A percentile compares a stretch with the other conserved stretches of the same genome.
Evolutionary conservation across 208 protist genomes (phyloP).

Genomic region (Crithidia fasciculata): DNA sequence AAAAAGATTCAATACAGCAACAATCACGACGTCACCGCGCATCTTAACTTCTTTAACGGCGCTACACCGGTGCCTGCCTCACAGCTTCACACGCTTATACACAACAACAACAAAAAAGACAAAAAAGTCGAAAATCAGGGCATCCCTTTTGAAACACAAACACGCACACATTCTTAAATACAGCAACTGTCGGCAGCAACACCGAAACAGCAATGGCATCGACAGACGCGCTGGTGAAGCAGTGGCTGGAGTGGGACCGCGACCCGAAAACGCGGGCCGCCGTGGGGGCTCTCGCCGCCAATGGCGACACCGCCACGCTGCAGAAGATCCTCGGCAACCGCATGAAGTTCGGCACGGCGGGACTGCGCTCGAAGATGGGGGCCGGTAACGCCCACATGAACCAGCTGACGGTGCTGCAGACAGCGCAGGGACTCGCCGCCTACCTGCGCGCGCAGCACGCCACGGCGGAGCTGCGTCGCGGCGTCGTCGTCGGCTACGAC

Average conservation of each 20-base stretch:
- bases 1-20: not conserved
- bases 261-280: constrained; percentile 48
- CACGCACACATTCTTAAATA: not conserved
- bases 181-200: not conserved
- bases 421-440: constrained; percentile 86
- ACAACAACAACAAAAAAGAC: not conserved
- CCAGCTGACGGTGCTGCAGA: constrained; percentile 95
- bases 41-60: too few species aligned
- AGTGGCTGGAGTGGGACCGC: constrained; percentile 81
- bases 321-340: constrained; percentile 71
- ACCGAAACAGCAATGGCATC: constrained; percentile 6
- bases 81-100: too few species aligned
- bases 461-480: constrained; percentile 37
- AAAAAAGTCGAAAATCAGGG: not conserved
- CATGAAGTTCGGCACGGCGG: constrained; percentile 96
- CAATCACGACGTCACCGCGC: not conserved
- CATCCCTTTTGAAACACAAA: not conserved
- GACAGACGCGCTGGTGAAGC: constrained; percentile 47
- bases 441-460: constrained; percentile 65
- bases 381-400: constrained; percentile 96
- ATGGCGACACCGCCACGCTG: constrained; percentile 48
- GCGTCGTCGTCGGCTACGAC: constrained; percentile 96
- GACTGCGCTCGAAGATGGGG: constrained; percentile 93
- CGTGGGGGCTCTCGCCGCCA: constrained; percentile 49
- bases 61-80: too few species aligned